Conservation (phyloP, 768 basidiomycete species). For the Suillus alpinus region DNA sequence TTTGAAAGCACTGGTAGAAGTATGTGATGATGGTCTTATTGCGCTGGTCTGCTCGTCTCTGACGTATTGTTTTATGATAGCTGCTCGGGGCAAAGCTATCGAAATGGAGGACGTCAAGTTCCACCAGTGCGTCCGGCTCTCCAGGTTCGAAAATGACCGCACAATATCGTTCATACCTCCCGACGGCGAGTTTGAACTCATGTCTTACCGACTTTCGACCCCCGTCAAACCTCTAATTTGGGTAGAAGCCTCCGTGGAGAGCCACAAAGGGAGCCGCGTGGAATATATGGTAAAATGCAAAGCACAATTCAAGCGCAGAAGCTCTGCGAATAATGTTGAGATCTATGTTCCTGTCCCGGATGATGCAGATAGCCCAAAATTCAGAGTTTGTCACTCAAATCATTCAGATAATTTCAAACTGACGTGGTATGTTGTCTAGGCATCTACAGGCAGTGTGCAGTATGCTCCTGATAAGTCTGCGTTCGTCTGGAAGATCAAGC, state of each 20-base stretch:
- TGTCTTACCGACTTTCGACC: conserved; percentile 95
- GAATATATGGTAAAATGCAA: conserved; percentile 96
- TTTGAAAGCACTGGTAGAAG: conserved; percentile 96
- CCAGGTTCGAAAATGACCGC: conserved; percentile 97
- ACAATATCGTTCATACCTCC: conserved; percentile 99
- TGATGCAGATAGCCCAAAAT: conserved; percentile 97
- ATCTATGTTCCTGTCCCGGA: conserved; percentile 99
- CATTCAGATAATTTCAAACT: background rate
- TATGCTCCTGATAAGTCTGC: conserved; percentile 98
- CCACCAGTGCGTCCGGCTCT: conserved; percentile 97
- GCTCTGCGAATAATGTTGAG: conserved; percentile 97
- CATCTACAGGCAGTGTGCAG: conserved; percentile 92
- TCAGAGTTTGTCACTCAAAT: conserved; percentile 59
- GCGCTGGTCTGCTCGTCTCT: background rate
- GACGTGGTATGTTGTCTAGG: conserved; percentile 42
- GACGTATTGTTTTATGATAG: conserved; percentile 33
- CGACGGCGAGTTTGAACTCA: conserved; percentile 97
- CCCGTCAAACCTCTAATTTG: conserved; percentile 94
- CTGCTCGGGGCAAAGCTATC: conserved; percentile 93
- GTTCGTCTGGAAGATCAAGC: conserved; percentile 99
- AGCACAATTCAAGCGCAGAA: conserved; percentile 96
- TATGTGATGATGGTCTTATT: conserved; percentile 37
- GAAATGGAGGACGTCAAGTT: conserved; percentile 99
- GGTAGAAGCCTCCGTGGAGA: conserved; percentile 95
- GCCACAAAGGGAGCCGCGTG: conserved; percentile 87